Evolutionary conservation across 306 rosid species (phyloP).

Genomic region (Cicer bijugum): DNA sequence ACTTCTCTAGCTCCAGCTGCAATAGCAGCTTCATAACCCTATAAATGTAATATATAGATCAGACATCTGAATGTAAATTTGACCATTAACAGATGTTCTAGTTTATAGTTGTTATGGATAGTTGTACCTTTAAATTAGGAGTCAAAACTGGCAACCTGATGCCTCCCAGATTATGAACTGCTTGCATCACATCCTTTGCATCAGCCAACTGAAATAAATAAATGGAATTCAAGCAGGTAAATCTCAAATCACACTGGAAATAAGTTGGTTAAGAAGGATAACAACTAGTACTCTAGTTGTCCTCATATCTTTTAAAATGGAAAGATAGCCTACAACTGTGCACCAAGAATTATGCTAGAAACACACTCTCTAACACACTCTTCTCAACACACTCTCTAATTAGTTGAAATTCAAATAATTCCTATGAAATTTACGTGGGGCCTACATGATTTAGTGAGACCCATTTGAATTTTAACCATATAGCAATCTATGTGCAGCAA

Average conservation of each 20-base stretch:
- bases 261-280: slow-evolving; percentile 18
- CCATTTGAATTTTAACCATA: no score
- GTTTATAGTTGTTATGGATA: slow-evolving; percentile 9
- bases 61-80: slow-evolving; percentile 23
- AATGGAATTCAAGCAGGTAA: slow-evolving; percentile 19
- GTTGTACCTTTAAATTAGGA: slow-evolving; percentile 74
- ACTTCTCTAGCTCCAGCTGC: slow-evolving; percentile 92
- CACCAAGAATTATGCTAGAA: background rate
- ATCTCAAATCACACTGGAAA: slow-evolving; percentile 20
- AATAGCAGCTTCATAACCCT: slow-evolving; percentile 90
- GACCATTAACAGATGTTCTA: slow-evolving; percentile 3
- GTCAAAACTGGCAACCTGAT: slow-evolving; percentile 81
- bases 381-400: no score
- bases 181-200: slow-evolving; percentile 84
- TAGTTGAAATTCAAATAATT: no score
- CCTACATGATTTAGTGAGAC: no score
- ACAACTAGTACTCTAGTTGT: slow-evolving; percentile 25
- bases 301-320: slow-evolving; percentile 21
- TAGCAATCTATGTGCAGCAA: background rate
- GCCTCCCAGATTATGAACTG: slow-evolving; percentile 60
- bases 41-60: slow-evolving; percentile 37
- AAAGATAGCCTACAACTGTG: slow-evolving; percentile 16
- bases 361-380: no score
- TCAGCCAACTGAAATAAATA: slow-evolving; percentile 71
- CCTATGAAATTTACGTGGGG: no score